Evolutionary conservation across 345 rosid genomes (phyloP), one percentile per base, ranked within the genome.

Genomic region (Pistacia integerrima): DNA sequence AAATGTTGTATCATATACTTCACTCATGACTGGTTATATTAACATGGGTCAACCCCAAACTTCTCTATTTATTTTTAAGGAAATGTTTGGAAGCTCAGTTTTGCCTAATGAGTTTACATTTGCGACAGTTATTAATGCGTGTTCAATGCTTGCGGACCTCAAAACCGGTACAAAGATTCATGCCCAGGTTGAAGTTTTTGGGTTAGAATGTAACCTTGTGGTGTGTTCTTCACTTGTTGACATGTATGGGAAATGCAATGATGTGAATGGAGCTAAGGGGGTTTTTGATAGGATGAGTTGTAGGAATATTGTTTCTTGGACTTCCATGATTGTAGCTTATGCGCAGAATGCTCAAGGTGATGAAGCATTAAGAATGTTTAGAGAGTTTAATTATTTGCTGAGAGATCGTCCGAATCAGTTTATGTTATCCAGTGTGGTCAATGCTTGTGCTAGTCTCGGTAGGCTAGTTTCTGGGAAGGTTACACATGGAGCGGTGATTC

Each of bases 181-280:
- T 79, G 87, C 89, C 72, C 87, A 63, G 75, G 87, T 88, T 33
- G 90, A 85, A 82, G 62, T 80, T 60, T 73, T 84, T 13, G 94
- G 93, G 4, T 81, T 85, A 17, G 82, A 59, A 12, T 60, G 69
- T 20, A 86, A 92, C 69, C 78, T 81, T 12, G 97, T 91, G 78
- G 91, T 90, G 41, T 87, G 85, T 56, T 89, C 97, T 75, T 87
- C 98, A 11, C 92, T 92, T 75, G 83, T 94, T 75, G 91, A 91
- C 72, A 94, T 94, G 97, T 94, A 92, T 65, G 98, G 98, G 58
- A 90, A 94, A 83, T 92, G 97, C 84, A 92, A 90, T 46, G 92
- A 88, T 18, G 86, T 88, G 28, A 89, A 86, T 48, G 78, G 83
- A 0, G 93, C 97, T 22, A 84, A 89, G 78, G 80, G 75, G 85